Percentiles rank a stretch among this genome's conserved stretches.
These are phyloP conservation scores for Millerozyma miso DNA, from an alignment of 805 yeast genomes.

Conservation along the genomic window DNA sequence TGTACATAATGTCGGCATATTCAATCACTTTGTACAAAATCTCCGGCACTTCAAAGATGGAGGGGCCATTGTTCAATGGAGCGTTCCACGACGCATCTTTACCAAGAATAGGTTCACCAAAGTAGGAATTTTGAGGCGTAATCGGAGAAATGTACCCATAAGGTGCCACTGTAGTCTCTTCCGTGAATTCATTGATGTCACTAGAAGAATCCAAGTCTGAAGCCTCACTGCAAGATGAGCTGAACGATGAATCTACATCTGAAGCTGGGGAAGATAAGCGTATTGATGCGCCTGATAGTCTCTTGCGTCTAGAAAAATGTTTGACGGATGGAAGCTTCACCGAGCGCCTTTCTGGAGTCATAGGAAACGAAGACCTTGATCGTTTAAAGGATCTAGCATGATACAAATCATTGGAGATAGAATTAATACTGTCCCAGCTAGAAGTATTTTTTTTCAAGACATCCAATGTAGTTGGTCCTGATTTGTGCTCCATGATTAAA, in stretches of 20 bases:
- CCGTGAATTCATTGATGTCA: slow-evolving; percentile 16
- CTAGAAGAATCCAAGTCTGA: slow-evolving; percentile 37
- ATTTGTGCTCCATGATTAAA: background rate
- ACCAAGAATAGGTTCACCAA: background rate
- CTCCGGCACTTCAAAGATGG: slow-evolving; percentile 73
- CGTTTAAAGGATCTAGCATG: slow-evolving; percentile 6
- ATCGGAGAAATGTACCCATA: slow-evolving; percentile 8
- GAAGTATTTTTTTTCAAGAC: slow-evolving; percentile 6
- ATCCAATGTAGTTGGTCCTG: background rate
- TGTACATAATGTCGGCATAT: slow-evolving; percentile 52
- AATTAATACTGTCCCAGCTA: slow-evolving; percentile 12
- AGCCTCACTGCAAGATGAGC: slow-evolving; percentile 11
- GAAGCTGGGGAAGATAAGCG: slow-evolving; percentile 3
- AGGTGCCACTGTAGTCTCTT: slow-evolving; percentile 15
- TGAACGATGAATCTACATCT: slow-evolving; percentile 9
- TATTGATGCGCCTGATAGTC: slow-evolving; percentile 1
- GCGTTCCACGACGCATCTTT: background rate
- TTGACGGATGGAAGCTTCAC: slow-evolving; percentile 8
- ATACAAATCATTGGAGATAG: slow-evolving; percentile 19
- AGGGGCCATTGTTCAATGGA: slow-evolving; percentile 8
- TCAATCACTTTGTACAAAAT: slow-evolving; percentile 57
- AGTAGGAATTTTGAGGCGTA: slow-evolving; percentile 1
- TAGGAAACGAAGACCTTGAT: slow-evolving; percentile 6
- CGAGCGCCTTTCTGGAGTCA: slow-evolving; percentile 5
- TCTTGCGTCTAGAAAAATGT: slow-evolving; percentile 5